Evolutionary conservation across 768 basidiomycete genomes (phyloP), one percentile per base, ranked within the genome.

Genomic region (Mycena capillaripes): DNA sequence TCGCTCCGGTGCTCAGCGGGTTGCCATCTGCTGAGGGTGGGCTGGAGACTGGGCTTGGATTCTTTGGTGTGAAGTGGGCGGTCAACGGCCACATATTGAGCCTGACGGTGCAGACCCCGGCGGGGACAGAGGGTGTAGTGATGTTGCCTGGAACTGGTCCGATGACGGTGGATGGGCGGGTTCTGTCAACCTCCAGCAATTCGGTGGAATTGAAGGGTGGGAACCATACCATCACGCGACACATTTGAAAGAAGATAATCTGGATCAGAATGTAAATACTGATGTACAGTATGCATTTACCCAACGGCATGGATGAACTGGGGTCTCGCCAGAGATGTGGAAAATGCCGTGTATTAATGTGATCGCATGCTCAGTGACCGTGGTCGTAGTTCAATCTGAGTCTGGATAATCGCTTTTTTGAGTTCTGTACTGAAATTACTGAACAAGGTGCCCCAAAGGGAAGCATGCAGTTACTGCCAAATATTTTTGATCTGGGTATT

Each of bases 1-100:
- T 88, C 36, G 84, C 83, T n/a, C 87, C 87, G 2, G 84, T 86
- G 29, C 75, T 82, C n/a, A 82, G 85, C 25, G 86, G 85, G 4
- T 78, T 88, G 4, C 34, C 75, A 4, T 78, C 79, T 2, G 87
- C 85, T 0, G 80, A 88, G 72, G 87, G 87, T 17, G 86, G 87
- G 0, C 84, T 87, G 65, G 82, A 83, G 70, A 89, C 88, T 5
- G 76, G 80, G 2, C 81, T 87, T 12, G 87, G 87, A 4, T 85
- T 82, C 81, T 89, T 85, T 64, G 82, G 83, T 42, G 86, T 82
- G 4, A 78, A 84, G 66, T 88, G 87, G 88, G 60, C 40, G 29
- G 64, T 78, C 48, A 58, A n/a, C 3, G 67, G 61, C 2, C 55
- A 66, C n/a, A 65, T 44, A 10, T 72, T 81, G 50, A 79, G 66